Evolutionary conservation across 345 rosid species (phyloP), one percentile per base, ranked within the genome.

Genomic region (Gossypium bickii): DNA sequence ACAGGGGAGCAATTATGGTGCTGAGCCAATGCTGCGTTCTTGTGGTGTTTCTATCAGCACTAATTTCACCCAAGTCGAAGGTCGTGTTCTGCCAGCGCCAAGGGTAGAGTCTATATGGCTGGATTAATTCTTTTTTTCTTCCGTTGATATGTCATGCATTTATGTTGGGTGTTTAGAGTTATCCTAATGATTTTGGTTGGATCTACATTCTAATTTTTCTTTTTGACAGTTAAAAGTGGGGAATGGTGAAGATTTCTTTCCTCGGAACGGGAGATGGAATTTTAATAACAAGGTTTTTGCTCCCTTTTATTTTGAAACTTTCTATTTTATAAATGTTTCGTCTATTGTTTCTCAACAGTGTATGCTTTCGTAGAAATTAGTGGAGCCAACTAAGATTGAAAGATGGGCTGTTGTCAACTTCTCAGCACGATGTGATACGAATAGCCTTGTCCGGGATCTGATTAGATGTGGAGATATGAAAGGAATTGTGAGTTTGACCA

Each of bases 241-340:
- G 45, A 90, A 91, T 4, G 98, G 99, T 20, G 93, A 88, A 59
- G 92, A 92, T 70, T 85, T 93, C 61, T 75, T 74, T 45, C 96
- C 98, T 16, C 85, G 91, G 22, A 89, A 88, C 72, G 99, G 98
- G 18, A 84, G 97, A 52, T 95, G 99, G 98, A 95, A 93, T 81
- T 91, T 93, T 56, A 93, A 91, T 69, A 87, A 88, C 11, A 95
- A 93, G 96, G 99, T 95, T 51, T 16, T 58, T 43, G 24, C 68
- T 27, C 58, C 15, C 6, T 70, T n/a, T 67, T 25, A 0, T 73
- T 57, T 17, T 41, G 22, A 8, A 52, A 7, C 55, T 67, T 48
- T 68, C 53, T 7, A 48, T 6, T 10, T 27, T 27, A 25, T 66
- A 16, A 60, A 62, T 57, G 10, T 25, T 73, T 38, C 3, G 0